Evolutionary conservation across 176 grass and related monocot species (phyloP), one percentile per base, ranked within the genome.

Genomic region (Avena sativa): DNA sequence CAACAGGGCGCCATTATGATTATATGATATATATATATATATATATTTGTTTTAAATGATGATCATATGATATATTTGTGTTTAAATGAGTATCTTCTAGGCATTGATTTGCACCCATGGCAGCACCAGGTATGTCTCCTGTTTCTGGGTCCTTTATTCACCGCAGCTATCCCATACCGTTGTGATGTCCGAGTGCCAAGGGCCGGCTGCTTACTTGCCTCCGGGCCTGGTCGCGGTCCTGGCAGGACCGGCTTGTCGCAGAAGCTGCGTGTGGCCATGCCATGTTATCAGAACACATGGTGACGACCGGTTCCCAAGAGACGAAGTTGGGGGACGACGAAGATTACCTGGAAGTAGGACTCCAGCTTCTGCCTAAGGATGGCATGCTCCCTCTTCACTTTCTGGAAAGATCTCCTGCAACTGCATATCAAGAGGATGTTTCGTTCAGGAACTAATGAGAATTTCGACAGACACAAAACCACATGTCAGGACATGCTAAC

Each of bases 311-410:
- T 65, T 75, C 46, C 52, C 9, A 32, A 9, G 6, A 19, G 76
- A 80, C 1, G 43, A 58, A 58, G n/a, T 14, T 17, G 20, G 60
- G 47, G 8, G 3, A 44, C 16, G 3, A 51, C 25, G 25, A 61
- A 21, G 44, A 55, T 70, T 83, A 98, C 93, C 96, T 93, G 91
- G 89, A 98, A 98, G 78, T 98, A 98, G 77, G 93, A 93, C 49
- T 93, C 91, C 90, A 95, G 62, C 76, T 98, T 93, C 78, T 92
- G 96, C 50, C 81, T 91, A 15, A 95, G 77, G 40, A 79, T 23
- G 63, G 68, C 79, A 46, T 98, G 96, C 78, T 95, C 93, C 84
- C 90, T 92, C 88, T 98, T 95, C 71, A 89, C 40, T 81, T 92
- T 95, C n/a, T 92, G 96, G 43, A 94, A 98, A 60, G 93, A 90